Base-by-base conservation (phyloP, 148 eudicot genomes). In the Cornus controversa region DNA sequence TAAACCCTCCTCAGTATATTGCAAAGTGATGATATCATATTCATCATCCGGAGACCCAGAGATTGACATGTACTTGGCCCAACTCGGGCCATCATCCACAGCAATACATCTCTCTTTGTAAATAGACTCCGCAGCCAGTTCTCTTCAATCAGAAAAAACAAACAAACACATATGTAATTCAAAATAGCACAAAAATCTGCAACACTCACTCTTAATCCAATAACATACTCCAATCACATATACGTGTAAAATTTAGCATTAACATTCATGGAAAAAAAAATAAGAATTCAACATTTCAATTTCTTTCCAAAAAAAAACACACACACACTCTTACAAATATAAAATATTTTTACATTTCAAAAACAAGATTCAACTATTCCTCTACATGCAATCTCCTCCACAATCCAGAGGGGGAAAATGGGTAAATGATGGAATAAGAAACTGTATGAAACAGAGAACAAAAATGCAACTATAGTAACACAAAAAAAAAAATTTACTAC, bases 61-160 rank as follows among this genome's bases (percentile, higher is more conserved):
- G 72, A 91, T 89, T 66, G 96, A 92, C 98, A 94, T 94, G 90
- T 94, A 94, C 81, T 94, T 94, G 66, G 91, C 93, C 98, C 98
- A 94, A 82, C 91, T 90, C 47, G 85, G 85, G 29, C 97, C 97
- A 70, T 92, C 95, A 8, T 91, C 91, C 87, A 94, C 97, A 11
- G 96, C 86, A 57, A 89, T 80, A 80, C 98, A 92, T 77, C 98
- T 86, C 83, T 94, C 98, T 91, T 85, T 92, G 90, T 91, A 94
- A 45, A 94, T 90, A 53, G 96, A 88, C 78, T 92, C 98, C 2
- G 98, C 96, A 47, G 98, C 98, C 65, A 70, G 40, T 78, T 92
- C 98, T 76, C 98, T 94, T 78, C 87, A 88, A 80, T 77, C 81
- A 86, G 34, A 86, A 67, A 76, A 60, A 60, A 60, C 24, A 60